Evolutionary conservation across 139 green algal species (phyloP).

Genomic region (Parachlorella kessleri): DNA sequence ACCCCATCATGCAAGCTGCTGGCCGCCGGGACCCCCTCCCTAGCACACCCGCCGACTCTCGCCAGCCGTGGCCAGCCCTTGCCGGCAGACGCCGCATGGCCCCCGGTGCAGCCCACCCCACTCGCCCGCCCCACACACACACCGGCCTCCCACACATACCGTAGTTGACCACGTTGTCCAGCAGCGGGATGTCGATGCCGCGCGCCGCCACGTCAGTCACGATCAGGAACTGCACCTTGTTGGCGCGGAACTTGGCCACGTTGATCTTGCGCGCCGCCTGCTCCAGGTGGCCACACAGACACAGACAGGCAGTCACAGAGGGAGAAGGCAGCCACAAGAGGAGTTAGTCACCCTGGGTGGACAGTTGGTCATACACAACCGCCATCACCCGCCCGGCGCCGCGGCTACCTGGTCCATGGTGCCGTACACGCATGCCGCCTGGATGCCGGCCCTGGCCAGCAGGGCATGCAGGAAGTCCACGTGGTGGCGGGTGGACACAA

Average conservation of each 20-base stretch:
- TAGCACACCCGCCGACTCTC: too few species aligned
- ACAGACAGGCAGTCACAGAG: too few species aligned
- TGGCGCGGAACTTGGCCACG: constrained; percentile 88
- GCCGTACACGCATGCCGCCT: constrained; percentile 82
- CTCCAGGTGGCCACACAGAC: background rate
- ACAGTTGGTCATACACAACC: too few species aligned
- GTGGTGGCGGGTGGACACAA: constrained; percentile 91
- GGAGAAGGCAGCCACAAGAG: too few species aligned
- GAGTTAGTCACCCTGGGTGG: too few species aligned
- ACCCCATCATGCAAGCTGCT: too few species aligned
- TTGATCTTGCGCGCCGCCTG: constrained; percentile 95
- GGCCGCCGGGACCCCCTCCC: too few species aligned
- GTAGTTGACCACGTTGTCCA: constrained; percentile 99
- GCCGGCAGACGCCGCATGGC: too few species aligned
- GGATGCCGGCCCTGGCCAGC: constrained; percentile 71
- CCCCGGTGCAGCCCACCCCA: too few species aligned
- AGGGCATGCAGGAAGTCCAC: constrained; percentile 91
- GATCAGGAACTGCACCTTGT: constrained; percentile 70
- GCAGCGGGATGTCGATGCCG: constrained; percentile 97
- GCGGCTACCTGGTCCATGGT: constrained; percentile 86
- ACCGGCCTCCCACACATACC: constrained; percentile 6
- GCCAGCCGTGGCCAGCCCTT: too few species aligned
- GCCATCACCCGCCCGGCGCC: too few species aligned
- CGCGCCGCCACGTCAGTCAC: constrained; percentile 98
- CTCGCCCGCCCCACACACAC: background rate